Conservation (phyloP, 2,329 filamentous ascomycete species). For the Claviceps humidiphila region DNA sequence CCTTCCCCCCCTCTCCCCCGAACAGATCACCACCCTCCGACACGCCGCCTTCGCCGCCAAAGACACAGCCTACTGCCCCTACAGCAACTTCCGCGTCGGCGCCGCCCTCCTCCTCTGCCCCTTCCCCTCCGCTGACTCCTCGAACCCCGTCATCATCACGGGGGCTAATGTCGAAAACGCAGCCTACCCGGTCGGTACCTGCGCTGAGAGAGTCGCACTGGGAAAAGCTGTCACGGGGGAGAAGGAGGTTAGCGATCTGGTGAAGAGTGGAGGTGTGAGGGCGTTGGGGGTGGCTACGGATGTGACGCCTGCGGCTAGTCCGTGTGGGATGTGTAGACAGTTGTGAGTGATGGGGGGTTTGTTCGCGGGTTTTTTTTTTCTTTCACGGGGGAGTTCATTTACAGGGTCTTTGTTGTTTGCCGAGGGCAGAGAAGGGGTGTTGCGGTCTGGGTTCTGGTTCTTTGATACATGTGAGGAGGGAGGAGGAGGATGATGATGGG, state of each 20-base stretch:
- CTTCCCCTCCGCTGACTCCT: too few species aligned
- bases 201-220: conserved; percentile 84
- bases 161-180: conserved; percentile 94
- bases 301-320: conserved; percentile 53
- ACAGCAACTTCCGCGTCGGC: conserved; percentile 86
- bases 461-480: too few species aligned
- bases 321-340: conserved; percentile 93
- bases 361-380: not conserved
- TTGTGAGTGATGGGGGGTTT: conserved; percentile 45
- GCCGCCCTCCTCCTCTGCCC: conserved; percentile 43
- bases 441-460: too few species aligned
- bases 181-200: conserved; percentile 85
- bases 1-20: not conserved
- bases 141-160: conserved; percentile 10
- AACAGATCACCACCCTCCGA: conserved; percentile 53
- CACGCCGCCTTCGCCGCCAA: conserved; percentile 56
- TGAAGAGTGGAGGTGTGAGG: conserved; percentile 29
- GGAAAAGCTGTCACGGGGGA: conserved; percentile 56
- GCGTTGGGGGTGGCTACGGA: conserved; percentile 81
- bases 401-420: too few species aligned
- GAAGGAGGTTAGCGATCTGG: conserved; percentile 22
- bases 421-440: too few species aligned
- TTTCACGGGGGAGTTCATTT: not conserved
- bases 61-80: conserved; percentile 74
- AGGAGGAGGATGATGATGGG: too few species aligned